Conservation (phyloP, 192 early-diverging fungal genomes). For the Umbelopsis sp. region DNA sequence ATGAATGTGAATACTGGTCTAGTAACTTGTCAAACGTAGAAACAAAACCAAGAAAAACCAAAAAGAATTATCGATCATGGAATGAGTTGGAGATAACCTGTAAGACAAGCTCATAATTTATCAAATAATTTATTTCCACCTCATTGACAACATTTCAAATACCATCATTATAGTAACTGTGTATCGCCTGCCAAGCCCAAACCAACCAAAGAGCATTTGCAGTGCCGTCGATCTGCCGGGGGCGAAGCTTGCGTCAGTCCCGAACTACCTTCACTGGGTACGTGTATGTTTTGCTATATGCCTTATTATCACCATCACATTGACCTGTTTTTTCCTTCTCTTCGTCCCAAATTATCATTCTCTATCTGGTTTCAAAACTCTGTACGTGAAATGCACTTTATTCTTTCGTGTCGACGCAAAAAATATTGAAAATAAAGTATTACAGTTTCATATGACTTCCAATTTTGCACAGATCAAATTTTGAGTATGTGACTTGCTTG, state of each 20-base stretch:
- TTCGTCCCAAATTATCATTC: background rate
- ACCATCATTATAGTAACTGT: background rate
- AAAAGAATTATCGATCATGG: background rate
- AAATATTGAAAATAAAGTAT: too few relatives aligned
- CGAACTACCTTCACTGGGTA: conserved; percentile 11
- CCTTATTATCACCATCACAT: conserved; percentile 4
- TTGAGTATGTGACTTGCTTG: conserved; percentile 6
- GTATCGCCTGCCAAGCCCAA: background rate
- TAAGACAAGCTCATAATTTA: conserved; percentile 6
- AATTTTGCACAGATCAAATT: background rate
- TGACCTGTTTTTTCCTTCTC: conserved; percentile 8
- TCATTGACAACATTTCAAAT: background rate
- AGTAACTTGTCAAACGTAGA: background rate
- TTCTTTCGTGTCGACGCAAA: background rate
- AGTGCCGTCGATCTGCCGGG: background rate
- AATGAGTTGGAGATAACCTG: conserved; percentile 5
- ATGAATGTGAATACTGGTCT: background rate
- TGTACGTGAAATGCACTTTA: background rate
- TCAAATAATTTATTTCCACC: background rate
- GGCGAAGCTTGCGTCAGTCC: background rate
- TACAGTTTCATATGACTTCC: too few relatives aligned
- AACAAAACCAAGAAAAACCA: background rate
- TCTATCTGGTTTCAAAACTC: background rate
- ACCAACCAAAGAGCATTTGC: background rate
- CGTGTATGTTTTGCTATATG: background rate